Conservation (phyloP, 2,329 filamentous ascomycete genomes). For the Ceratocystis eucalypticola region DNA sequence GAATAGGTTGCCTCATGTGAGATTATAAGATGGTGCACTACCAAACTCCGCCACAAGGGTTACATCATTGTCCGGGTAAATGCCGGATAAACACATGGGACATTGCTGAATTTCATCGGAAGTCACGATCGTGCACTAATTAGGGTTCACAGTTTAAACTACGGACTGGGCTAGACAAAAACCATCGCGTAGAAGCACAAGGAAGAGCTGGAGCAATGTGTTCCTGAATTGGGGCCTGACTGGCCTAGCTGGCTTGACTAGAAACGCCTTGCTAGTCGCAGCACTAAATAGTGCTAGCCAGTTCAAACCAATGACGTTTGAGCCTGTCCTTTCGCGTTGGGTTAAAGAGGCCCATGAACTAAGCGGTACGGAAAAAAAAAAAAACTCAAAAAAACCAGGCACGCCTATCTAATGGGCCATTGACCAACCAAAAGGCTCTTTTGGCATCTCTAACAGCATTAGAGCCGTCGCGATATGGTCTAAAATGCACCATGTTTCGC, state of each 20-base stretch:
- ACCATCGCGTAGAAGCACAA: not conserved
- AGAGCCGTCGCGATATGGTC: not conserved
- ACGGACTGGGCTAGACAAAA: not conserved
- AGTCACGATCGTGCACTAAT: not conserved
- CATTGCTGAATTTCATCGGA: not conserved
- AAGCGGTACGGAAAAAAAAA: too few relatives aligned
- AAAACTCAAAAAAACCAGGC: not conserved
- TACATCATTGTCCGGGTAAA: not conserved
- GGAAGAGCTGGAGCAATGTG: not conserved
- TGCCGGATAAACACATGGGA: not conserved
- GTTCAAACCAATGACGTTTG: not conserved
- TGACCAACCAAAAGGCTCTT: not conserved
- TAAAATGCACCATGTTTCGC: not conserved
- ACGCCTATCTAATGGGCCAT: not conserved
- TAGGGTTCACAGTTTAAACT: not conserved
- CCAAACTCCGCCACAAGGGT: not conserved
- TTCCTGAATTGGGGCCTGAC: not conserved
- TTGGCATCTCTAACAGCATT: constrained; percentile 1
- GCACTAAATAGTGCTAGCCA: not conserved
- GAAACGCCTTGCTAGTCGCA: not conserved
- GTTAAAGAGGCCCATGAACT: not conserved
- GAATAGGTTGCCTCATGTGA: constrained; percentile 1
- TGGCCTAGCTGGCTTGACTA: not conserved
- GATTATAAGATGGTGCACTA: not conserved
- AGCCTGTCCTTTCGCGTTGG: not conserved